Base-by-base conservation (phyloP, 2,329 filamentous ascomycete genomes). In the Coniochaeta prunicola region DNA sequence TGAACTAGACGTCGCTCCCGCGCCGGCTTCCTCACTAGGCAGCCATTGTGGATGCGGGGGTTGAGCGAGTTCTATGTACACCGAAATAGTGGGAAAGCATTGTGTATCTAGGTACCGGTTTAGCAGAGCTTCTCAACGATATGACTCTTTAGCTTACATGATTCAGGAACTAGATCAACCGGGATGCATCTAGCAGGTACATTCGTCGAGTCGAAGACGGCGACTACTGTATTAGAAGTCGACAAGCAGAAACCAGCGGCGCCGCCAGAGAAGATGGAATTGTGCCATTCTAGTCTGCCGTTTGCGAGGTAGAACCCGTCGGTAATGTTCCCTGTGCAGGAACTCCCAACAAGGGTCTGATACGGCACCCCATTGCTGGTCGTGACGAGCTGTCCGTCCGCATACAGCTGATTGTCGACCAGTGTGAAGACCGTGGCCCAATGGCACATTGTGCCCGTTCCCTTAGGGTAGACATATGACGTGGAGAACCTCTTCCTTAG, bases 371-470 rank as follows among this genome's bases (percentile, higher is more conserved):
- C 42, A 5, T 36, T 30, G 45, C 40, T 58, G 15, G 57, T 36
- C 21, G 57, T 36, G 15, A 58, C 34, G 34, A 53, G 57, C 42
- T 53, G 15, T 28, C 34, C 17, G 45, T 58, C 57, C 28, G 42
- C 57, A 36, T 58, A 58, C 15, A 58, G 57, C 45, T 58, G 57
- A 28, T 58, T 30, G 45, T 33, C 57, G 45, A 58, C 57, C 15
- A 58, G 57, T 26, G 57, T 58, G 33, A 58, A 53, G 28, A 58
- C 45, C 19, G 57, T 53, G 42, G 42, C 42, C 19, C 26, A 21
- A 42, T 58, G 57, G 45, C 57, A 58, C 13, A 53, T 21, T 36
- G 57, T 30, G 30, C 57, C 15, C 10, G 30, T 53, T 33, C 57
- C 57, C n/a, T 53, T 24, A 12, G 57, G 42, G 42, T 21, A 58